These are phyloP conservation scores for Marchantia paleacea DNA, from an alignment of 225 moss, liverwort and hornwort species.

Conservation along the genomic window DNA sequence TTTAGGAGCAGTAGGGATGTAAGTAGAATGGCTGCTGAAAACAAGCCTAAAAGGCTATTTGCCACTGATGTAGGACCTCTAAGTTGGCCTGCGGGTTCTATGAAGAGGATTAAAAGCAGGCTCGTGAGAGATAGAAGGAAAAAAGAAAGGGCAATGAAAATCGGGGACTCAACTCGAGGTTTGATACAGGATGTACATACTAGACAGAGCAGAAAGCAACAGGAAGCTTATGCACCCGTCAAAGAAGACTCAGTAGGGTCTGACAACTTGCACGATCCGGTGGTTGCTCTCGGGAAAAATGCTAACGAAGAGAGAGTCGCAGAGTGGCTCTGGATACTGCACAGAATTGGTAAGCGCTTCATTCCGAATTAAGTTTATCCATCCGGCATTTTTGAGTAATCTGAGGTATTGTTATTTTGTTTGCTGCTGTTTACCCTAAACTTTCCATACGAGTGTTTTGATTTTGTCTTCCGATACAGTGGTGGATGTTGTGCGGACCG, in stretches of 20 bases:
- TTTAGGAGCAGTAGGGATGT: slow-evolving; percentile 11
- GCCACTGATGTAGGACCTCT: slow-evolving; percentile 28
- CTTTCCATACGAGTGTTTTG: neutral
- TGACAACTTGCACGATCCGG: slow-evolving; percentile 37
- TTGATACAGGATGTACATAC: slow-evolving; percentile 18
- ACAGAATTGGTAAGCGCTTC: slow-evolving; percentile 55
- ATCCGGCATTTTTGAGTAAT: neutral
- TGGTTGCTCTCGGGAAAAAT: slow-evolving; percentile 43
- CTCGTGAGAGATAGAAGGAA: slow-evolving; percentile 39
- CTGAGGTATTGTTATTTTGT: neutral
- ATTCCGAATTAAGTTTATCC: neutral
- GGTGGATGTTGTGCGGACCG: slow-evolving; percentile 86
- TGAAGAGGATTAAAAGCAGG: slow-evolving; percentile 40
- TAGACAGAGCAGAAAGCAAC: slow-evolving; percentile 4
- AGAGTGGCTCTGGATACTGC: slow-evolving; percentile 83
- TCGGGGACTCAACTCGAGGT: slow-evolving; percentile 17
- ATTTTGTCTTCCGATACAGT: slow-evolving; percentile 31
- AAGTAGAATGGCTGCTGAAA: slow-evolving; percentile 14
- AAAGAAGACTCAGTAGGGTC: slow-evolving; percentile 30
- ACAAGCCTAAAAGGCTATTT: slow-evolving; percentile 29
- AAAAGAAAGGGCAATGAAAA: slow-evolving; percentile 30
- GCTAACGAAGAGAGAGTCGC: slow-evolving; percentile 54
- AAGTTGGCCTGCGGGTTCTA: slow-evolving; percentile 37
- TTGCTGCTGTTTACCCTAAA: neutral
- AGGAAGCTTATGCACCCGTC: slow-evolving; percentile 1